phyloP scores from a whole-genome alignment of 1,284 basidiomycete species.

The Rhodotorula sp. region DNA sequence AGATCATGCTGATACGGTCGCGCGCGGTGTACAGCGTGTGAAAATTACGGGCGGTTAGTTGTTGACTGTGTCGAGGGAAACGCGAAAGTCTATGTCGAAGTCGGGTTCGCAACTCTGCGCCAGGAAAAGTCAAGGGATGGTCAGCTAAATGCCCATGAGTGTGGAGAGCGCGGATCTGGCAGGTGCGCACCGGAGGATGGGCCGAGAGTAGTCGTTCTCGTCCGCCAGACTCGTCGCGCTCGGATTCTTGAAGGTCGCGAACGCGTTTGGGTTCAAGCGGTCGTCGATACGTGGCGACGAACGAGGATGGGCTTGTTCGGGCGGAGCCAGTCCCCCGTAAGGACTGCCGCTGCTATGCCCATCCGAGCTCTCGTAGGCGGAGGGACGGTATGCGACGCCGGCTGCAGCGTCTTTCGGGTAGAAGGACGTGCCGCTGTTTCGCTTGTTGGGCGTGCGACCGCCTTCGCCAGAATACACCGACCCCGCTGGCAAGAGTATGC shows the following conservation, averaged over 20 bases:
- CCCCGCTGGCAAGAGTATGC: not conserved
- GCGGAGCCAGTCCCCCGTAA: not conserved
- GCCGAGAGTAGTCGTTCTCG: conserved; percentile 35
- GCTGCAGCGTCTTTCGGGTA: conserved; percentile 10
- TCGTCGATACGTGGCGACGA: conserved; percentile 12
- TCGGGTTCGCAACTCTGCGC: too few species aligned
- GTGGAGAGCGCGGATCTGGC: too few species aligned
- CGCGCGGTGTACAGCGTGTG: too few species aligned
- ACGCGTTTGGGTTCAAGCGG: conserved; percentile 26
- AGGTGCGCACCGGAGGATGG: conserved; percentile 34
- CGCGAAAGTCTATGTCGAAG: too few species aligned
- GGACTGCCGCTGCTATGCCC: not conserved
- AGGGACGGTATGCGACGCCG: conserved; percentile 9
- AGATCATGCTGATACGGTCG: not conserved
- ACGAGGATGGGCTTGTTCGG: not conserved
- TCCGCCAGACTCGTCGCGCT: conserved; percentile 31
- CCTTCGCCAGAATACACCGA: conserved; percentile 8
- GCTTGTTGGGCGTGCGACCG: conserved; percentile 3
- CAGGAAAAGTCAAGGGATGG: not conserved
- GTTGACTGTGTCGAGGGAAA: too few species aligned
- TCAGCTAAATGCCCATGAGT: too few species aligned
- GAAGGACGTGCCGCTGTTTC: conserved; percentile 22
- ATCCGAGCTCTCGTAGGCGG: conserved; percentile 10
- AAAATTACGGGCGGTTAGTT: too few species aligned
- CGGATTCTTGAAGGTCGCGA: conserved; percentile 2